Evolutionary conservation across 1,284 basidiomycete genomes (phyloP), one percentile per base, ranked within the genome.

Genomic region (Sphagnurus paluster): DNA sequence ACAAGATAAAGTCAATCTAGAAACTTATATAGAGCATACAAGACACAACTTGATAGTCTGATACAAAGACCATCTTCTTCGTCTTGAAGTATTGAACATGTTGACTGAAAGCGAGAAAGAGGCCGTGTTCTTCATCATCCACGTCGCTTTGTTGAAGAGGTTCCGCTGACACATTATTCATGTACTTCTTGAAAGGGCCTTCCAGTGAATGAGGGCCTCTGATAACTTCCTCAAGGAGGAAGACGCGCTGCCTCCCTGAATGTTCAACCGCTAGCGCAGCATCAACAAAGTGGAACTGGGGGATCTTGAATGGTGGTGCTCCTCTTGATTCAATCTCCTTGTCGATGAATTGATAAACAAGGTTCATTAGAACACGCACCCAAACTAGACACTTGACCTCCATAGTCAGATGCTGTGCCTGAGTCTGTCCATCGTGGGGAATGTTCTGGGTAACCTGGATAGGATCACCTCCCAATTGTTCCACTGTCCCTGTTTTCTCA

Each of bases 41-140:
- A 28, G 37, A 46, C 46, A 8, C 44, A 64, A 64, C 65, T 59
- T 66, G 65, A 40, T 60, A 66, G 39, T 66, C 61, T 0, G 62
- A 60, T 16, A 66, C 49, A 46, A 62, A 67, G 0, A 49, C 55
- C 13, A 48, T 44, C 19, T 56, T 56, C 33, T 45, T 45, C 0
- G 62, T 64, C 34, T 53, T 54, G 29, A 42, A 37, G 17, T 60
- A 68, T 35, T 68, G 65, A 13, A 60, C 49, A 44, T 68, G 64
- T 28, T 66, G 63, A 5, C 49, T 55, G 45, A 66, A 67, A 6
- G 44, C 45, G 2, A 66, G 50, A 34, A 67, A 67, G 13, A 53
- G 21, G 0, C 56, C 63, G 0, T 53, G 32, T 2, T 56, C 32
- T n/a, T 44, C 20, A 17, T 60, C 55, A 1, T 32, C 25, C 6